phyloP scores from a whole-genome alignment of 768 basidiomycete species.

The Dioszegia hungarica region DNA sequence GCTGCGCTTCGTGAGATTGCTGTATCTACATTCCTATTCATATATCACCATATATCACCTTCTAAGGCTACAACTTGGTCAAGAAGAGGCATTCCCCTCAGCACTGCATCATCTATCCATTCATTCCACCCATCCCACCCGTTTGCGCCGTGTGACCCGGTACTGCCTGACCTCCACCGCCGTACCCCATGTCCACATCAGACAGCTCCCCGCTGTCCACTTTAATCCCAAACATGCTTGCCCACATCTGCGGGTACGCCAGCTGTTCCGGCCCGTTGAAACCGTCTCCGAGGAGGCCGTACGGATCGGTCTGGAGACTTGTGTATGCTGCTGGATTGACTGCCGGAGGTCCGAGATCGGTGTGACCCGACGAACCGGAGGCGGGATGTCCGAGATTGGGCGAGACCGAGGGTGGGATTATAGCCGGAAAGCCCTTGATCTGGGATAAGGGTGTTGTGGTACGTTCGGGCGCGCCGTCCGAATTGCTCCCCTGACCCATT shows the following conservation, averaged over 20 bases:
- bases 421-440: constrained; percentile 27
- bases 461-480: neutral
- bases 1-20: too few species aligned
- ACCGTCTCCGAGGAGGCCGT: constrained; percentile 8
- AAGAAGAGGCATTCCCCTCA: too few species aligned
- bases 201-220: constrained; percentile 10
- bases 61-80: too few species aligned
- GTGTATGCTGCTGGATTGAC: neutral
- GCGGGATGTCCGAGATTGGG: neutral
- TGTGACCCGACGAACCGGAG: neutral
- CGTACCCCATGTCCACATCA: neutral
- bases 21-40: too few species aligned
- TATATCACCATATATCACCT: too few species aligned
- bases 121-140: neutral
- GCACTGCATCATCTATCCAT: neutral
- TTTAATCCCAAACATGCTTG: constrained; percentile 40
- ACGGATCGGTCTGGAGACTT: neutral
- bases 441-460: constrained; percentile 24
- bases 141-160: too few species aligned
- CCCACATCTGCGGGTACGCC: constrained; percentile 36
- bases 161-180: neutral
- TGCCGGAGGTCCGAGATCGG: neutral
- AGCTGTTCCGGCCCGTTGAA: constrained; percentile 22
- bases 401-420: neutral
- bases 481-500: neutral